Evolutionary conservation across 352 stramenopile species (phyloP).

Genomic region (Phytophthora cryptogea): DNA sequence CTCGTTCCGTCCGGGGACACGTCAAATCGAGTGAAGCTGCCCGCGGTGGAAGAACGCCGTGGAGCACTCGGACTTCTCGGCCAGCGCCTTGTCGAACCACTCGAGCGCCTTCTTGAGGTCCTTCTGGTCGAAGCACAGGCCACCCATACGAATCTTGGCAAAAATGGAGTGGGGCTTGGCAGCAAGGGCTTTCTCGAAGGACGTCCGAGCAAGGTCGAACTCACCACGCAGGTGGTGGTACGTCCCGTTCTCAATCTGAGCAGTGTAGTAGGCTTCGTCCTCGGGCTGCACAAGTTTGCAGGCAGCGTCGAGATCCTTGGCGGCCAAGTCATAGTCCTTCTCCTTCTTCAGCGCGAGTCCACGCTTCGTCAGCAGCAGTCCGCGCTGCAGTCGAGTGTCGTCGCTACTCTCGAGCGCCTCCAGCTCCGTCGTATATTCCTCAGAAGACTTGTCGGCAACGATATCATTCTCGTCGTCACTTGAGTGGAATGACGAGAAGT

Average conservation of each 20-base stretch:
- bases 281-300: constrained; percentile 49
- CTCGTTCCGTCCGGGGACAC: constrained; percentile 53
- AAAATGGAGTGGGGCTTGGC: constrained; percentile 77
- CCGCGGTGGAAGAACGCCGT: constrained; percentile 85
- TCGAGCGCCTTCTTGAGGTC: constrained; percentile 69
- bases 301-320: constrained; percentile 62
- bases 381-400: constrained; percentile 41
- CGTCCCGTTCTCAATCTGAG: constrained; percentile 78
- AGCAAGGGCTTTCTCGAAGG: constrained; percentile 67
- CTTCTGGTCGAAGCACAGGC: constrained; percentile 84
- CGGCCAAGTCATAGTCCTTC: constrained; percentile 68
- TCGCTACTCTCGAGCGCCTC: constrained; percentile 38
- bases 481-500: constrained; percentile 86
- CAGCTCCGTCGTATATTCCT: constrained; percentile 63
- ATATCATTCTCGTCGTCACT: constrained; percentile 80
- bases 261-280: constrained; percentile 71
- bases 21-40: constrained; percentile 83
- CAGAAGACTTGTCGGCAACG: constrained; percentile 51
- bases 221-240: constrained; percentile 79
- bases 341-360: constrained; percentile 67
- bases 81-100: constrained; percentile 78
- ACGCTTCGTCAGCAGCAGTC: constrained; percentile 63
- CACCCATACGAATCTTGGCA: constrained; percentile 83
- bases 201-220: constrained; percentile 66
- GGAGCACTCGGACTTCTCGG: constrained; percentile 65